These are phyloP conservation scores for Nitzschia putrida DNA, from an alignment of 108 stramenopile species.

Conservation along the genomic window DNA sequence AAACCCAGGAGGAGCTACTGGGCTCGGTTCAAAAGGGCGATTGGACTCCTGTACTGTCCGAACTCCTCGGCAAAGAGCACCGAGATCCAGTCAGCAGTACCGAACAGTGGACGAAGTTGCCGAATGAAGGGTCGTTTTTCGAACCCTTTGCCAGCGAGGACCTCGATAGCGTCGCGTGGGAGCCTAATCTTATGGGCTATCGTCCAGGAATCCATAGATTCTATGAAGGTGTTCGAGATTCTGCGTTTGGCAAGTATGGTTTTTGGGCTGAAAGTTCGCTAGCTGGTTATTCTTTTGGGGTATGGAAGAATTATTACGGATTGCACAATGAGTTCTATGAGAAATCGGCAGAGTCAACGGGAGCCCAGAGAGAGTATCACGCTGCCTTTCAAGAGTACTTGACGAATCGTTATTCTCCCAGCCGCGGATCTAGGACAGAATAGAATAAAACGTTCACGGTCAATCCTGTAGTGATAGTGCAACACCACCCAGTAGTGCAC, in stretches of 20 bases:
- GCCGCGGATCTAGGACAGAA: no score
- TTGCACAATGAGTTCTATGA: no score
- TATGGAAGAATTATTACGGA: no score
- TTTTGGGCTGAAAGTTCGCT: conserved; percentile 21
- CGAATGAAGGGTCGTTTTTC: not conserved
- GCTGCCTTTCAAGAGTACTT: no score
- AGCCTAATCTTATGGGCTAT: conserved; percentile 35
- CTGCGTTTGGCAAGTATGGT: conserved; percentile 22
- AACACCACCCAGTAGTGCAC: no score
- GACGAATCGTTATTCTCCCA: no score
- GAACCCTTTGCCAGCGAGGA: not conserved
- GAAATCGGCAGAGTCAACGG: no score
- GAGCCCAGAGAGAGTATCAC: no score
- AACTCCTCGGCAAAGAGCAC: not conserved
- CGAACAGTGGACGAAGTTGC: no score
- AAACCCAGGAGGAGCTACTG: not conserved
- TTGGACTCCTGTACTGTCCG: not conserved
- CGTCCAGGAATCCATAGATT: conserved; percentile 26
- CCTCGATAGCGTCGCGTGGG: not conserved
- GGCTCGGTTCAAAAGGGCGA: conserved; percentile 1
- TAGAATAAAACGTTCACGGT: no score
- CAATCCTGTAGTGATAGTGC: no score
- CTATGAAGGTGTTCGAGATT: conserved; percentile 25
- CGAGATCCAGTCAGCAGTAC: no score
- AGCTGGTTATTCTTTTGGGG: conserved; percentile 24